Conservation (phyloP, 2,329 filamentous ascomycete species). For the Penicillium italicum region DNA sequence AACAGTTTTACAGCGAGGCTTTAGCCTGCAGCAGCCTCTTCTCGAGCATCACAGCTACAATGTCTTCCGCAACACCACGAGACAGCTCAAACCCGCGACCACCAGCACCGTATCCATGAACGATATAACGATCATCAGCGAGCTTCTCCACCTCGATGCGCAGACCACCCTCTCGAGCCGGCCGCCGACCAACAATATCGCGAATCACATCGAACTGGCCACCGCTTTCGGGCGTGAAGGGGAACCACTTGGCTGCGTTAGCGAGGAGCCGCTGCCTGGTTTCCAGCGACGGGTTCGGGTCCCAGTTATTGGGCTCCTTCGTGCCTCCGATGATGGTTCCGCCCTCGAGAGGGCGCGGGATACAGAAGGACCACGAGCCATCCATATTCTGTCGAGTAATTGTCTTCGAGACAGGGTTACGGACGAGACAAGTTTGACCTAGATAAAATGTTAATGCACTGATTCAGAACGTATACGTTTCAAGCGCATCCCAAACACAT, state of each 20-base stretch:
- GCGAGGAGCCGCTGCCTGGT: conserved; percentile 49
- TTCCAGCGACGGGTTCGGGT: conserved; percentile 47
- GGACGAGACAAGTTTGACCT: conserved; percentile 49
- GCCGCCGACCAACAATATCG: conserved; percentile 47
- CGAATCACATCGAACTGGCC: conserved; percentile 43
- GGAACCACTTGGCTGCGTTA: conserved; percentile 41
- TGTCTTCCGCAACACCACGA: conserved; percentile 56
- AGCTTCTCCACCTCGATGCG: conserved; percentile 52
- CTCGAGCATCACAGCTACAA: conserved; percentile 41
- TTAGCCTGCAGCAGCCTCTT: conserved; percentile 22
- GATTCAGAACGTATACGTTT: neutral
- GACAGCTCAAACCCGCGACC: conserved; percentile 61
- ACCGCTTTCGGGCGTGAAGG: conserved; percentile 35
- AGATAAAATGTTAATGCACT: neutral
- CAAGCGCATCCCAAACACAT: neutral
- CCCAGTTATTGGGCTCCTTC: conserved; percentile 59
- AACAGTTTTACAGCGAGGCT: conserved; percentile 22
- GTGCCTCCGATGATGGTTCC: conserved; percentile 66
- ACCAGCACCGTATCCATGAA: conserved; percentile 60
- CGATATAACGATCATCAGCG: conserved; percentile 25
- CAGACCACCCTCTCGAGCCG: conserved; percentile 47
- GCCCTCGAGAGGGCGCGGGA: conserved; percentile 59
- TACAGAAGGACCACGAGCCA: conserved; percentile 60
- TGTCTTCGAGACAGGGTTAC: conserved; percentile 42
- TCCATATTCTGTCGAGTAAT: conserved; percentile 62